Evolutionary conservation across 2,329 filamentous ascomycete genomes (phyloP).

Genomic region (Thielaviopsis ethacetica): DNA sequence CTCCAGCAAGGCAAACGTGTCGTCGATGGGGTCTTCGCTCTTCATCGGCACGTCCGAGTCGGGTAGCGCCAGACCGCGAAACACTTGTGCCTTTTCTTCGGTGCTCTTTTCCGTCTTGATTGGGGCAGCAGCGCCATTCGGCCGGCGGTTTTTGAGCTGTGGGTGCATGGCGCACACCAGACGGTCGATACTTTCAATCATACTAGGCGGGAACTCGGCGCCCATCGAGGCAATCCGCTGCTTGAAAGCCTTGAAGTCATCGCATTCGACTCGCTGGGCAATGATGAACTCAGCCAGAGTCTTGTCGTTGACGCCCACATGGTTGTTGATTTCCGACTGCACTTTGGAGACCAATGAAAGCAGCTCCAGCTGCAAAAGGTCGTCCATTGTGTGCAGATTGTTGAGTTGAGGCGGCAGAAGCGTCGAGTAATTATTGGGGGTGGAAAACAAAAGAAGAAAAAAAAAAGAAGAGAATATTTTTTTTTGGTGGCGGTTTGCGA

Average conservation of each 20-base stretch:
- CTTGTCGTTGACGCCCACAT: slow-evolving; percentile 82
- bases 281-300: slow-evolving; percentile 95
- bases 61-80: slow-evolving; percentile 74
- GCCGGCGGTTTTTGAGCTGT: slow-evolving; percentile 48
- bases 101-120: slow-evolving; percentile 12
- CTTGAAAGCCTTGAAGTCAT: slow-evolving; percentile 57
- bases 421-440: not conserved
- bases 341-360: slow-evolving; percentile 91
- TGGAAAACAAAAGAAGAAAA: not conserved
- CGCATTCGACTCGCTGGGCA: slow-evolving; percentile 66
- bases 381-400: slow-evolving; percentile 49
- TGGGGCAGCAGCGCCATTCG: not conserved
- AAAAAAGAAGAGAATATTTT: not conserved
- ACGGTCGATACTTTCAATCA: slow-evolving; percentile 84
- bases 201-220: slow-evolving; percentile 66
- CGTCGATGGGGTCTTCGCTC: slow-evolving; percentile 58
- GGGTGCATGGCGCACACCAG: slow-evolving; percentile 82
- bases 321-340: slow-evolving; percentile 84
- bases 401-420: not conserved
- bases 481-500: not conserved
- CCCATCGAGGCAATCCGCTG: slow-evolving; percentile 57
- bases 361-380: slow-evolving; percentile 78
- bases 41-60: slow-evolving; percentile 37
- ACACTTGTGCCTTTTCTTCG: slow-evolving; percentile 70
- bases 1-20: slow-evolving; percentile 85